A percentile compares a stretch with the other conserved stretches of the same genome.
Evolutionary conservation across 176 grass and related monocot genomes (phyloP).

Genomic region (Typha latifolia): DNA sequence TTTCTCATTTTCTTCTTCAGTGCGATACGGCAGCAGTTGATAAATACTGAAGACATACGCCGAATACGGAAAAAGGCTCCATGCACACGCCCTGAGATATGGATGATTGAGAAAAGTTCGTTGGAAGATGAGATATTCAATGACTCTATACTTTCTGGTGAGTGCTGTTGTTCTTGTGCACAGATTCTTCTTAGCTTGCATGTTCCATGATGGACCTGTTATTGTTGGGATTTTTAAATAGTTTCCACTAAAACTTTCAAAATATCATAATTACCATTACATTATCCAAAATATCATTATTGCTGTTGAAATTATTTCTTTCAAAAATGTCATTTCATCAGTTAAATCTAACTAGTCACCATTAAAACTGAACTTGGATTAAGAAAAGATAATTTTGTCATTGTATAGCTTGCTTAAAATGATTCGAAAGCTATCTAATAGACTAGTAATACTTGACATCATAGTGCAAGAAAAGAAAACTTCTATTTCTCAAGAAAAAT

Average conservation of each 20-base stretch:
- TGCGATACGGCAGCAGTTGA: constrained; percentile 88
- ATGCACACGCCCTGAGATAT: constrained; percentile 94
- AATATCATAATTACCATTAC: no score
- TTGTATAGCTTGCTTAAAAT: no score
- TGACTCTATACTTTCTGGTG: constrained; percentile 53
- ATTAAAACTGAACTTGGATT: no score
- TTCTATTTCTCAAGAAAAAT: no score
- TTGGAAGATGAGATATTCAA: constrained; percentile 86
- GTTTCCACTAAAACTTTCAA: not conserved
- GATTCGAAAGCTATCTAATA: no score
- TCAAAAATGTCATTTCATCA: no score
- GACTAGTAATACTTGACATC: no score
- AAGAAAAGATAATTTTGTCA: no score
- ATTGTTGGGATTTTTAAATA: not conserved
- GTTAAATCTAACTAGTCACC: no score
- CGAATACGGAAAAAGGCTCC: constrained; percentile 96
- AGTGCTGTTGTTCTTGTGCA: constrained; percentile 18
- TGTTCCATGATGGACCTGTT: not conserved
- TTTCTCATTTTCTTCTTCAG: constrained; percentile 31
- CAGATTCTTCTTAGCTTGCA: not conserved
- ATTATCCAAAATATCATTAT: no score
- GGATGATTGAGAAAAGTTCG: constrained; percentile 89
- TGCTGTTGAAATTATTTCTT: no score
- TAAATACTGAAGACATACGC: constrained; percentile 90
- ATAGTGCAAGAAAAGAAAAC: no score